Evolutionary conservation across 1,284 basidiomycete genomes (phyloP).

Genomic region (Cutaneotrichosporon arboriforme): DNA sequence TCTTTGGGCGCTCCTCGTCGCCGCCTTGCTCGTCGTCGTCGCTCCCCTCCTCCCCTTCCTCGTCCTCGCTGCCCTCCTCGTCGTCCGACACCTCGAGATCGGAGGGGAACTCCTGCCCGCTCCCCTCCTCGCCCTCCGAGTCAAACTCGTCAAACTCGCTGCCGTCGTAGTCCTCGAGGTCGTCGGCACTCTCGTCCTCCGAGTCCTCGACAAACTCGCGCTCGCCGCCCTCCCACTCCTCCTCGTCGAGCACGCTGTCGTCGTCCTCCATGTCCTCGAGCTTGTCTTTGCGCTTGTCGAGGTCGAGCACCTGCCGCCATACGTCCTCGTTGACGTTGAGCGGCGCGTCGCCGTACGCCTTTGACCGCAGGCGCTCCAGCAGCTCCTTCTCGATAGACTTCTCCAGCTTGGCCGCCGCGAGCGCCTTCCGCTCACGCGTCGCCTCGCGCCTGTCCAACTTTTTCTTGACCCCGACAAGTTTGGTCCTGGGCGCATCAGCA

Average conservation of each 20-base stretch:
- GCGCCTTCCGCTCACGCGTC: slow-evolving; percentile 88
- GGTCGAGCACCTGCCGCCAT: slow-evolving; percentile 84
- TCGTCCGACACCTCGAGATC: slow-evolving; percentile 45
- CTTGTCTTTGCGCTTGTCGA: slow-evolving; percentile 57
- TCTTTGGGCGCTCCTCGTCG: slow-evolving; percentile 23
- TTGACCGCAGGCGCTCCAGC: slow-evolving; percentile 87
- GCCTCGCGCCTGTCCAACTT: slow-evolving; percentile 94
- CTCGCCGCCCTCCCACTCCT: slow-evolving; percentile 51
- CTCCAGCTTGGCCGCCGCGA: slow-evolving; percentile 89
- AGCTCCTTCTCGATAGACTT: slow-evolving; percentile 94
- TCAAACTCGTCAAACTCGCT: slow-evolving; percentile 45
- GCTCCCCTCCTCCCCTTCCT: slow-evolving; percentile 34
- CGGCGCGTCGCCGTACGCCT: slow-evolving; percentile 95
- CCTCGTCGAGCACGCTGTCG: slow-evolving; percentile 55
- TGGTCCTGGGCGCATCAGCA: slow-evolving; percentile 58
- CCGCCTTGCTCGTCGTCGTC: slow-evolving; percentile 44
- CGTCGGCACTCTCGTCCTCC: slow-evolving; percentile 54
- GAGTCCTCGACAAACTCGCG: slow-evolving; percentile 79
- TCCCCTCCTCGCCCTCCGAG: slow-evolving; percentile 33
- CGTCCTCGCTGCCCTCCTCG: slow-evolving; percentile 42
- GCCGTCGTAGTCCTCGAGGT: slow-evolving; percentile 58
- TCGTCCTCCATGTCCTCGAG: slow-evolving; percentile 55
- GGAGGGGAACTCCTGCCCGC: slow-evolving; percentile 38
- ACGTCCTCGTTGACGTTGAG: slow-evolving; percentile 98
- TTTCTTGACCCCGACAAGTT: slow-evolving; percentile 91